phyloP scores from a whole-genome alignment of 495 filamentous ascomycete species.

The Pyronema domesticum region DNA sequence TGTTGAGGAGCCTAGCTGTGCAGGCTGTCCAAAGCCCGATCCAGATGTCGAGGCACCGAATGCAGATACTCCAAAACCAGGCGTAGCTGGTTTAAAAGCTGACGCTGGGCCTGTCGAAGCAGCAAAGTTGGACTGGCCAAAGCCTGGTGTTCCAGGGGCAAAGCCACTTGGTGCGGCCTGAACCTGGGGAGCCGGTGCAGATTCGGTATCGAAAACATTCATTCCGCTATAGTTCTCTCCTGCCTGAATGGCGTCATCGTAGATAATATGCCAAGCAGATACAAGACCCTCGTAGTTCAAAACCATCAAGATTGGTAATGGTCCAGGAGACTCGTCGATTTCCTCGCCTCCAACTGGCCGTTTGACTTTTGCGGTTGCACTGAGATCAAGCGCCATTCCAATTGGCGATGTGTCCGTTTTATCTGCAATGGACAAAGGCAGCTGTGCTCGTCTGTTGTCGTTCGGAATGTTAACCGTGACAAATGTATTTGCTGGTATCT shows the following conservation, averaged over 20 bases:
- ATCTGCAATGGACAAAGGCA: constrained; percentile 47
- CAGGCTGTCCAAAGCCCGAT: constrained; percentile 11
- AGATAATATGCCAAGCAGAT: constrained; percentile 76
- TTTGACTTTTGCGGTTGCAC: constrained; percentile 55
- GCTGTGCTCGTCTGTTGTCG: constrained; percentile 57
- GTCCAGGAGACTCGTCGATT: constrained; percentile 56
- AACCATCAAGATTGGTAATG: constrained; percentile 70
- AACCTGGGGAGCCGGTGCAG: constrained; percentile 13
- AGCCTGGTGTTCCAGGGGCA: constrained; percentile 11
- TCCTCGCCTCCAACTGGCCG: constrained; percentile 63
- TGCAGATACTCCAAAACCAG: constrained; percentile 25
- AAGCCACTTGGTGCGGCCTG: constrained; percentile 29
- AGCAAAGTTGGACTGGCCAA: constrained; percentile 4
- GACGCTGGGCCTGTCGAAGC: constrained; percentile 2
- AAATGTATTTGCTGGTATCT: constrained; percentile 47
- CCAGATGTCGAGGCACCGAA: constrained; percentile 18
- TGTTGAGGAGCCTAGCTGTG: background rate
- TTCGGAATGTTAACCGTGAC: constrained; percentile 53
- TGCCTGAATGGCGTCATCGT: constrained; percentile 64
- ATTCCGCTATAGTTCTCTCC: constrained; percentile 56
- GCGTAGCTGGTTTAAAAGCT: background rate
- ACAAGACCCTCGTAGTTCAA: constrained; percentile 82
- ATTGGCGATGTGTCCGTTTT: constrained; percentile 64
- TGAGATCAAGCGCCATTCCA: constrained; percentile 67
- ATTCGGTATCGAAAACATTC: constrained; percentile 29